Percentiles rank a stretch among this genome's conserved stretches.
phyloP scores from a whole-genome alignment of 202 grass and related monocot species.

The Musa balbisiana region DNA sequence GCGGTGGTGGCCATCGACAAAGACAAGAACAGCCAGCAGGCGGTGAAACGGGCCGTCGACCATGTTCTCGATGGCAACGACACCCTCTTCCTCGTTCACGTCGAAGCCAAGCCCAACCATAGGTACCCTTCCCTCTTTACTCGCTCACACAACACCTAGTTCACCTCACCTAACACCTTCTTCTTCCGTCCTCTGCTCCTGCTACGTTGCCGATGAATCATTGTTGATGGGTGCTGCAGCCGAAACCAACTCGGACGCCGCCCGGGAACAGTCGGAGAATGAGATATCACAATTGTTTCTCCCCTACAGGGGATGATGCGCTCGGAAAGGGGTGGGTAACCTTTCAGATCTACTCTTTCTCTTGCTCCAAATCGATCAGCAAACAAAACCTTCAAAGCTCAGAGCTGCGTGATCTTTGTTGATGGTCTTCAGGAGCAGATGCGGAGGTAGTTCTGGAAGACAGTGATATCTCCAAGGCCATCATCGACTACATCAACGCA shows the following conservation, averaged over 20 bases:
- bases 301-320: constrained; percentile 6
- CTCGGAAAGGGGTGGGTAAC: constrained; percentile 1
- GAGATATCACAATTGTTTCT: constrained; percentile 13
- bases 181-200: too few relatives aligned
- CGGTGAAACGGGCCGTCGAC: constrained; percentile 1
- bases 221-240: not conserved
- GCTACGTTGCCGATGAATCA: too few relatives aligned
- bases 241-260: not conserved
- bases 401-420: not conserved
- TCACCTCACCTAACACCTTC: too few relatives aligned
- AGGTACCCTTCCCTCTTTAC: too few relatives aligned
- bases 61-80: not conserved
- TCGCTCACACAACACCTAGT: too few relatives aligned
- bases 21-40: not conserved
- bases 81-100: not conserved
- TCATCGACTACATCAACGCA: not conserved
- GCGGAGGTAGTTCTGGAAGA: constrained; percentile 3
- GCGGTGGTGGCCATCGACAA: constrained; percentile 1
- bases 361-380: not conserved
- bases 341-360: not conserved
- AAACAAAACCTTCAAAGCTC: not conserved
- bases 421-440: not conserved
- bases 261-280: not conserved
- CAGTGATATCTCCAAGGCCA: not conserved
- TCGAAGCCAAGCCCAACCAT: not conserved